phyloP scores from a whole-genome alignment of 331 rosid species.

The Erythrophleum ivorense region DNA sequence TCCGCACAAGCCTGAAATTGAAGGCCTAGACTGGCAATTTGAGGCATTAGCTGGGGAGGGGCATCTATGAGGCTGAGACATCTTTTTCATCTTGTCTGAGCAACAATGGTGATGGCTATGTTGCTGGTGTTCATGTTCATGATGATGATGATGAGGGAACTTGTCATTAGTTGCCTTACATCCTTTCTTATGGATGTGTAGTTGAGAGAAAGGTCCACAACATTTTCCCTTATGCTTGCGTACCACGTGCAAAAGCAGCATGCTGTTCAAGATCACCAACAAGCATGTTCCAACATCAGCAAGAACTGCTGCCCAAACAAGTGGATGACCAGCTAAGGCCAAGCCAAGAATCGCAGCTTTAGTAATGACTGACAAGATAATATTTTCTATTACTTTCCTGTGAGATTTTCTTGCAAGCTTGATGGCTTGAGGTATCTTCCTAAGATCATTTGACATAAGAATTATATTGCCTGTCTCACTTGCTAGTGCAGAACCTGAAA shows the following conservation, averaged over 20 bases:
- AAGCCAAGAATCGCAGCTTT: constrained; percentile 69
- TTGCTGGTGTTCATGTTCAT: constrained; percentile 25
- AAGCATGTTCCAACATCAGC: constrained; percentile 95
- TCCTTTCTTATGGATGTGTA: constrained; percentile 47
- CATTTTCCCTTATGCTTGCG: constrained; percentile 52
- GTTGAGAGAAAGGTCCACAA: constrained; percentile 48
- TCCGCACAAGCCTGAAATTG: background rate
- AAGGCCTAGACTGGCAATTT: background rate
- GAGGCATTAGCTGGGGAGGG: background rate
- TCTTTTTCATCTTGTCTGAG: background rate
- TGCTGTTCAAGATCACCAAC: constrained; percentile 85
- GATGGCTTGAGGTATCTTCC: constrained; percentile 83
- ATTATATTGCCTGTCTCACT: constrained; percentile 81
- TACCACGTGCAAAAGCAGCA: constrained; percentile 64
- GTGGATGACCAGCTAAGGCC: constrained; percentile 83
- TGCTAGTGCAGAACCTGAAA: constrained; percentile 93
- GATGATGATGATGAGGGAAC: constrained; percentile 47
- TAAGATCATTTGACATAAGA: constrained; percentile 83
- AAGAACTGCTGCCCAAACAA: constrained; percentile 97
- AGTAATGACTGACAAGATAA: constrained; percentile 64
- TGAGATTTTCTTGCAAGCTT: constrained; percentile 62
- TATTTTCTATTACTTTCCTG: constrained; percentile 72
- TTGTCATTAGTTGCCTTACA: constrained; percentile 39
- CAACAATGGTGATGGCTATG: constrained; percentile 40
- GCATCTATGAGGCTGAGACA: constrained; percentile 5